Percentiles rank a stretch among this genome's conserved stretches.
phyloP scores from a whole-genome alignment of 768 basidiomycete species.

The Trametopsis cervina region DNA sequence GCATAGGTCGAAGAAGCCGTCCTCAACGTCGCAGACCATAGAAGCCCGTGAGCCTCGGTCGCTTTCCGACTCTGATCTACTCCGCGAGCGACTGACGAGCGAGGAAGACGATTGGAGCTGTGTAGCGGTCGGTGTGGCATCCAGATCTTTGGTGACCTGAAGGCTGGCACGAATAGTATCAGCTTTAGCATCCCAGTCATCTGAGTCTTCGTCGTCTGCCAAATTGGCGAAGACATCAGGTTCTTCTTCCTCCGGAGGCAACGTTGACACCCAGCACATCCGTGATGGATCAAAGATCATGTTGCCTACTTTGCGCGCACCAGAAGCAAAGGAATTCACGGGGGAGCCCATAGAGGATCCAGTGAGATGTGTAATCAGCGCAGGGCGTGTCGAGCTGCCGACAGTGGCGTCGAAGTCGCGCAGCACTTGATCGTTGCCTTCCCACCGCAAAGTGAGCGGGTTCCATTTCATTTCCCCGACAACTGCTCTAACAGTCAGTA shows the following conservation, averaged over 20 bases:
- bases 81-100: conserved; percentile 56
- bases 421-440: conserved; percentile 90
- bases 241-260: conserved; percentile 85
- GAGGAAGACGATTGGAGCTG: conserved; percentile 20
- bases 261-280: conserved; percentile 92
- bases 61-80: conserved; percentile 70
- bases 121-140: conserved; percentile 19
- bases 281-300: conserved; percentile 95
- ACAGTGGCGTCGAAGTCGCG: conserved; percentile 83
- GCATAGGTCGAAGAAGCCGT: conserved; percentile 66
- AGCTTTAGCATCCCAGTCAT: conserved; percentile 66
- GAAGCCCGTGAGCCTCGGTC: conserved; percentile 77
- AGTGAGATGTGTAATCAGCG: conserved; percentile 90
- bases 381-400: conserved; percentile 82
- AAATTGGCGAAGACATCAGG: conserved; percentile 93
- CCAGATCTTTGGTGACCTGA: conserved; percentile 25
- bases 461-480: conserved; percentile 99
- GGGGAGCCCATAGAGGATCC: conserved; percentile 84
- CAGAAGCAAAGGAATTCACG: conserved; percentile 63
- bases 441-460: conserved; percentile 84
- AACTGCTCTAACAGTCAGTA: conserved; percentile 40
- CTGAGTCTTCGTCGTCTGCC: conserved; percentile 85
- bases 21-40: conserved; percentile 71
- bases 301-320: conserved; percentile 89
- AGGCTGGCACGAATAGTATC: conserved; percentile 72